Evolutionary conservation across 805 yeast genomes (phyloP).

Genomic region (Grigorovia humatica): DNA sequence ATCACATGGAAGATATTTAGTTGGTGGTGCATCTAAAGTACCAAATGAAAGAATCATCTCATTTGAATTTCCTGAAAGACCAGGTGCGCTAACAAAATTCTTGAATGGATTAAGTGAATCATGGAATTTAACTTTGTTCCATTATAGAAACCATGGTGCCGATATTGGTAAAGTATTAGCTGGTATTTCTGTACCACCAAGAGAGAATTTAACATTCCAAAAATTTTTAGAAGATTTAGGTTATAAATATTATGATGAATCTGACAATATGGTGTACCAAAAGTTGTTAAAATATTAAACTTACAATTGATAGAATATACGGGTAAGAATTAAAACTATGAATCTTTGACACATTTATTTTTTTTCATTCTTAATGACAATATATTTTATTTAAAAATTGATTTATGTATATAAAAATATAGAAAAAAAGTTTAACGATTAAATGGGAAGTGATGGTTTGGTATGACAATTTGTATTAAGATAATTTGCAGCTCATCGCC

Average conservation of each 20-base stretch:
- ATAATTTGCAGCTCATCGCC: too few species aligned
- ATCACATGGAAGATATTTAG: constrained; percentile 89
- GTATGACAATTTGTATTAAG: background rate
- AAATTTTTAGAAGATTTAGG: constrained; percentile 61
- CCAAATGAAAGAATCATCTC: constrained; percentile 67
- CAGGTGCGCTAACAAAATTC: constrained; percentile 84
- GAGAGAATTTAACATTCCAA: constrained; percentile 54
- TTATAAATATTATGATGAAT: constrained; percentile 70
- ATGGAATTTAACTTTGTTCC: constrained; percentile 93
- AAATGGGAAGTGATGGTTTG: background rate
- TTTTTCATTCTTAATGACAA: background rate
- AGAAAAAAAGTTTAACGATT: background rate
- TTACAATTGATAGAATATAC: background rate
- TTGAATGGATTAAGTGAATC: constrained; percentile 56
- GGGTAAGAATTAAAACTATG: background rate
- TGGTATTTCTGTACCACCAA: constrained; percentile 76
- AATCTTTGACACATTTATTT: background rate
- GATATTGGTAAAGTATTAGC: constrained; percentile 90
- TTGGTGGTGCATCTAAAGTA: constrained; percentile 78
- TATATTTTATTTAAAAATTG: background rate
- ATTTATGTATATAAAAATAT: background rate
- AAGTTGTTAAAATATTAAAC: constrained; percentile 47
- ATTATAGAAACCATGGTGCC: constrained; percentile 93
- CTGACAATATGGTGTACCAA: constrained; percentile 76
- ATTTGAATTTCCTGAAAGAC: constrained; percentile 95